Percentiles rank a stretch among this genome's conserved stretches.
phyloP scores from a whole-genome alignment of 495 filamentous ascomycete species.

The Umbilicaria muhlenbergii region DNA sequence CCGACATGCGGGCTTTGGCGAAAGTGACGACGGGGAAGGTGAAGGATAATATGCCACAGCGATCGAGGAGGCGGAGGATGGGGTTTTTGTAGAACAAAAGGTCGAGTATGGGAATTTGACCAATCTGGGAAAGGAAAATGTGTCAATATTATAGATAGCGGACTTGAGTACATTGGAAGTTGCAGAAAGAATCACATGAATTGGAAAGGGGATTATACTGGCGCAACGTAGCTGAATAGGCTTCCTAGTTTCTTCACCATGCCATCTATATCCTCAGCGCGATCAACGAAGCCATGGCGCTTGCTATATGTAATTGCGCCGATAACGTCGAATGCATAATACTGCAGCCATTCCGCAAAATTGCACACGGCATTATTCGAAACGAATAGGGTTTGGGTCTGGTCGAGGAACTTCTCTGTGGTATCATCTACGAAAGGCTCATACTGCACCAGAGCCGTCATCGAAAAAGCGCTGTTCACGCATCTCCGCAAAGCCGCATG shows the following conservation, averaged over 20 bases:
- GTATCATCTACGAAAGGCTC: conserved; percentile 61
- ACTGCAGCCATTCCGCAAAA: conserved; percentile 61
- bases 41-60: conserved; percentile 29
- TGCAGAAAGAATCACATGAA: conserved; percentile 12
- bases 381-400: conserved; percentile 46
- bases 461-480: conserved; percentile 58
- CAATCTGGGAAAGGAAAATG: conserved; percentile 12
- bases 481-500: conserved; percentile 55
- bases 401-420: conserved; percentile 42
- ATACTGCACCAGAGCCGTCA: conserved; percentile 53
- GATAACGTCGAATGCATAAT: conserved; percentile 65
- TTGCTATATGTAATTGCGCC: conserved; percentile 47
- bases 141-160: background rate
- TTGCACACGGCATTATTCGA: conserved; percentile 33
- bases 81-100: conserved; percentile 36
- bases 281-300: conserved; percentile 46
- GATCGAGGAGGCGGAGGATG: conserved; percentile 19
- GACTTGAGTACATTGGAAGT: conserved; percentile 30
- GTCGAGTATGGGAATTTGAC: conserved; percentile 37
- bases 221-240: conserved; percentile 30
- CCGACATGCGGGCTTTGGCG: conserved; percentile 37
- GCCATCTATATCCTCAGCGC: conserved; percentile 40
- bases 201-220: conserved; percentile 9
- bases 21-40: conserved; percentile 49
- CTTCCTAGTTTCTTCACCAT: conserved; percentile 26